Evolutionary conservation across 495 filamentous ascomycete species (phyloP).

Genomic region (Cercophora newfieldiana): DNA sequence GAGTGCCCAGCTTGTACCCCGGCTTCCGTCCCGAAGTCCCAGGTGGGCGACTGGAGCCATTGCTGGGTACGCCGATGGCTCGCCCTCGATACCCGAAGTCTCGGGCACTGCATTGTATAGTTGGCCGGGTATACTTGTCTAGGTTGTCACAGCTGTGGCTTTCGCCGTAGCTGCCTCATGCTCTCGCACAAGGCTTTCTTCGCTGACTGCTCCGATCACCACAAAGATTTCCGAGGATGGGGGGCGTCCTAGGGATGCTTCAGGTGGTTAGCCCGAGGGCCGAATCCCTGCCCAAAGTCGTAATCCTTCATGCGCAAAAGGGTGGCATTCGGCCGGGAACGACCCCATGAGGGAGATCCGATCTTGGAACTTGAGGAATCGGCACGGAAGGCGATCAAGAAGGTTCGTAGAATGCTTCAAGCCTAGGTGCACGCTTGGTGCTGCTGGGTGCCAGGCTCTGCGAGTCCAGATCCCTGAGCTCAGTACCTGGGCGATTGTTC

Average conservation of each 20-base stretch:
- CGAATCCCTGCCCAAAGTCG: constrained; percentile 29
- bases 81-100: constrained; percentile 20
- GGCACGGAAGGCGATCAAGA: constrained; percentile 39
- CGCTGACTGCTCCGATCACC: constrained; percentile 16
- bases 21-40: constrained; percentile 19
- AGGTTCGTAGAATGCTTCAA: constrained; percentile 28
- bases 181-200: constrained; percentile 22
- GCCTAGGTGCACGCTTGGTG: constrained; percentile 3
- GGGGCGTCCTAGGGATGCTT: neutral
- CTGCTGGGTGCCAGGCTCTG: neutral
- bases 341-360: constrained; percentile 36
- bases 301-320: constrained; percentile 34
- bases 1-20: constrained; percentile 30
- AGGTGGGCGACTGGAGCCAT: constrained; percentile 6
- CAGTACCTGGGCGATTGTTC: neutral
- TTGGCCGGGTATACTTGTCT: constrained; percentile 22
- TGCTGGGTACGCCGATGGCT: constrained; percentile 16
- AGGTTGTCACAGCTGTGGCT: constrained; percentile 10
- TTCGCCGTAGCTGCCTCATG: constrained; percentile 10
- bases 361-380: constrained; percentile 34
- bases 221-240: neutral
- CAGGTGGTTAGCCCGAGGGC: constrained; percentile 10
- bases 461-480: neutral
- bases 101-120: constrained; percentile 24
- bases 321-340: constrained; percentile 38